phyloP scores from a whole-genome alignment of 2,329 filamentous ascomycete genomes.

The Aspergillus arachidicola region DNA sequence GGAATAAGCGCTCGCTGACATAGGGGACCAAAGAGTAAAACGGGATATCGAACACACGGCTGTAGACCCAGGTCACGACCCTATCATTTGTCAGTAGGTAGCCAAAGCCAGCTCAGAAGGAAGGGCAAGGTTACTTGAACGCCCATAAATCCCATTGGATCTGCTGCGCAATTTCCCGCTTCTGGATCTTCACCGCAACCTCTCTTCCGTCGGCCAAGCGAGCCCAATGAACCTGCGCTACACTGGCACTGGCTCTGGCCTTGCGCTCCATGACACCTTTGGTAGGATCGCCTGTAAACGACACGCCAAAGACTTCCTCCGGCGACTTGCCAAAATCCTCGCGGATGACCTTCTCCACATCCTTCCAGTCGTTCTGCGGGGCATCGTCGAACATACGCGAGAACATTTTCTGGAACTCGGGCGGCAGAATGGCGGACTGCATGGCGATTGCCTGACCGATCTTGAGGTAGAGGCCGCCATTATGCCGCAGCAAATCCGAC shows the following conservation, averaged over 20 bases:
- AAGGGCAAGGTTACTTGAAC: slow-evolving; percentile 66
- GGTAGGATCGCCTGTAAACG: slow-evolving; percentile 68
- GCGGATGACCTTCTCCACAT: slow-evolving; percentile 80
- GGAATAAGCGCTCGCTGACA: slow-evolving; percentile 84
- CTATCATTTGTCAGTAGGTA: slow-evolving; percentile 43
- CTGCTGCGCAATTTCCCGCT: slow-evolving; percentile 87
- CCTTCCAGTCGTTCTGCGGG: slow-evolving; percentile 85
- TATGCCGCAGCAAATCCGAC: slow-evolving; percentile 77
- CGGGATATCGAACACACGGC: slow-evolving; percentile 88
- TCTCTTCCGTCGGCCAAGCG: slow-evolving; percentile 81
- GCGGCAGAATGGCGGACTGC: slow-evolving; percentile 91
- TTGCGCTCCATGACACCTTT: slow-evolving; percentile 71
- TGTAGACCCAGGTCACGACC: slow-evolving; percentile 79
- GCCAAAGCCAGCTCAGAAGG: neutral
- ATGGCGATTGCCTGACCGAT: slow-evolving; percentile 98
- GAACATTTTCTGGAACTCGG: slow-evolving; percentile 97
- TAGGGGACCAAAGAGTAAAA: slow-evolving; percentile 89
- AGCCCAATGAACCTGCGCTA: slow-evolving; percentile 97
- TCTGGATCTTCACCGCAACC: slow-evolving; percentile 95
- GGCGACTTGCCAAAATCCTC: slow-evolving; percentile 84
- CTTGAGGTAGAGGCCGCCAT: slow-evolving; percentile 94
- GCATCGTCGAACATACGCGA: slow-evolving; percentile 96
- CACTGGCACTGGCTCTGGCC: slow-evolving; percentile 77
- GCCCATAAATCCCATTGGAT: slow-evolving; percentile 95
- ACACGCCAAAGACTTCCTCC: slow-evolving; percentile 91